Evolutionary conservation across 331 rosid genomes (phyloP), one percentile per base, ranked within the genome.

Genomic region (Acacia concinna): DNA sequence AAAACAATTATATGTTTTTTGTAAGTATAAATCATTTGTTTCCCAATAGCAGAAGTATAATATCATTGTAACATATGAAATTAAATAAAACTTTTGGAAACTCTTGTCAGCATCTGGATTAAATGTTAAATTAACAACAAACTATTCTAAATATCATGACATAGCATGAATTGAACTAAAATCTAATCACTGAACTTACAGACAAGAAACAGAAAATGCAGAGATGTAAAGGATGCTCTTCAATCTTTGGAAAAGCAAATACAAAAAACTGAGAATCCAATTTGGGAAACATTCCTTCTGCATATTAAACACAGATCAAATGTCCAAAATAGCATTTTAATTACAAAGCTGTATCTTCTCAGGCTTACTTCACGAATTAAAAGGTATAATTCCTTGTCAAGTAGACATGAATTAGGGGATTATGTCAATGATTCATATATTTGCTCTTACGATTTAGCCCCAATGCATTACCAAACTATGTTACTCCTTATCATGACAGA

Each of bases 101-200:
- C 13, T 78, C 56, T 46, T 28, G 47, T 73, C 77, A 67, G 69
- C 31, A 73, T 34, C 52, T 43, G 44, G 63, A 67, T 59, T 38
- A 68, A n/a, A 43, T 37, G 34, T 35, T 30, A n/a, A 17, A 71
- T n/a, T 37, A 59, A 40, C 31, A 63, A 28, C 43, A 11, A 30
- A 54, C 43, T 41, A 23, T 68, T 34, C 28, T 0, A 68, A 40
- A 40, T 68, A 68, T 40, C 54, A 68, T 68, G 20, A 23, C 51
- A 38, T 67, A 8, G 72, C 51, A 41, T 23, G 54, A 68, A 68
- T 20, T 14, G 14, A 68, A 13, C 56, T 2, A 68, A 68, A 68
- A 41, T 25, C 34, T 41, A 71, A 54, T 23, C 31, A 77, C 20
- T 82, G 68, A 71, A 72, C 21, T 54, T 71, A 63, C 6, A 72